Evolutionary conservation across 108 stramenopile species (phyloP), one percentile per base, ranked within the genome.

Genomic region (Cylindrotheca fusiformis): DNA sequence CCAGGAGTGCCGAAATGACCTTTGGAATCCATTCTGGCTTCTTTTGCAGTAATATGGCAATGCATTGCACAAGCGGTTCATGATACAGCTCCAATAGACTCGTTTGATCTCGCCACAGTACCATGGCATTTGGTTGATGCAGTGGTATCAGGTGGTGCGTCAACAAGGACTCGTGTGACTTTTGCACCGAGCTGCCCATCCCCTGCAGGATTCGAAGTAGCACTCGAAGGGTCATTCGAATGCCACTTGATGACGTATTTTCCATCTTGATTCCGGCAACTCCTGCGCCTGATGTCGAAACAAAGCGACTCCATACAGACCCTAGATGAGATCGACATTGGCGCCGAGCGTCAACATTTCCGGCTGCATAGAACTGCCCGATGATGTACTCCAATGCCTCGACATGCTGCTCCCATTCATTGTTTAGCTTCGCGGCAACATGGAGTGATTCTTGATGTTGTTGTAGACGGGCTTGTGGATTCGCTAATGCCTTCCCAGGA

Each of bases 61-160:
- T 82, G 59, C 82, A 84, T 59, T 84, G 82, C 3, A 83, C 82
- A 21, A 93, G 50, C 0, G 83, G 64, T 65, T 93, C 87, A 60
- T 93, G 91, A 62, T 93, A 93, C 20, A 93, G 52, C 12, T 78
- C 80, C 41, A 93, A 56, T 23, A 93, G 50, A 4, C 86, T 74
- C 0, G 78, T 85, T 69, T 93, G 91, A 69, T 93, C 91, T 56
- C 91, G 59, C 91, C 91, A 93, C 33, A 93, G 68, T 0, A 89
- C 86, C 87, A 93, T 83, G 23, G 86, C 79, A 61, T 74, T 77
- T 10, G 91, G 85, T 65, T 75, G 58, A 79, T 92, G 91, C 32
- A 92, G 70, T 8, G 91, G 91, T 32, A 92, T 59, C 46, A 92
- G 57, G 22, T 83, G 72, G 33, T 88, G 67, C 36, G 79, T 62